phyloP scores from a whole-genome alignment of 2,329 filamentous ascomycete species.

The Beauveria australis region DNA sequence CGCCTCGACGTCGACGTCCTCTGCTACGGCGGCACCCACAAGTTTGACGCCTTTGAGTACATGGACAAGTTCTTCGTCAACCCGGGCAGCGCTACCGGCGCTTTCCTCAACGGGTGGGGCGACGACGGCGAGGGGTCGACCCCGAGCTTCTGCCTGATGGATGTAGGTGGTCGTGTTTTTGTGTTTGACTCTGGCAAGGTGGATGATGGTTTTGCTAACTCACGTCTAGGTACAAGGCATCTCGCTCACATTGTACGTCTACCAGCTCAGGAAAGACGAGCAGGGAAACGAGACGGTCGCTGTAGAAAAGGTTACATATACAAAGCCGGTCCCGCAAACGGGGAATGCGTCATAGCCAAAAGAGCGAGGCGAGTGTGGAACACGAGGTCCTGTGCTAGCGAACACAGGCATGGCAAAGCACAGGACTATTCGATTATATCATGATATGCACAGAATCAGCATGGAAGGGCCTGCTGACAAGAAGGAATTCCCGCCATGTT shows the following conservation, averaged over 20 bases:
- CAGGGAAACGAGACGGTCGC: constrained; percentile 72
- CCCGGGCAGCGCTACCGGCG: constrained; percentile 58
- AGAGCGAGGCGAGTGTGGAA: background rate
- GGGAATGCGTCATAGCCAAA: constrained; percentile 38
- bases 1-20: constrained; percentile 61
- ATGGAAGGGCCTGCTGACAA: background rate
- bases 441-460: background rate
- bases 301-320: constrained; percentile 80
- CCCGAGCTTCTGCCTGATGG: constrained; percentile 95
- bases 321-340: constrained; percentile 60
- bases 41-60: constrained; percentile 64
- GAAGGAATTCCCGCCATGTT: background rate
- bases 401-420: background rate
- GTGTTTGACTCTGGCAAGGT: background rate
- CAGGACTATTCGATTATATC: constrained; percentile 4
- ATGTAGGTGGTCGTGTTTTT: constrained; percentile 55
- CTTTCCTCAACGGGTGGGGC: constrained; percentile 50
- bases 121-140: constrained; percentile 62
- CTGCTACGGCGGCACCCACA: constrained; percentile 61
- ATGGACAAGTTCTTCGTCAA: constrained; percentile 70
- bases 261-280: constrained; percentile 71
- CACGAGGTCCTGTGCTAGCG: background rate
- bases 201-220: constrained; percentile 14
- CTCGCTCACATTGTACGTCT: constrained; percentile 91
- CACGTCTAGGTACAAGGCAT: constrained; percentile 77